Evolutionary conservation across 2,329 filamentous ascomycete genomes (phyloP).

Genomic region (Aspergillus chevalieri): DNA sequence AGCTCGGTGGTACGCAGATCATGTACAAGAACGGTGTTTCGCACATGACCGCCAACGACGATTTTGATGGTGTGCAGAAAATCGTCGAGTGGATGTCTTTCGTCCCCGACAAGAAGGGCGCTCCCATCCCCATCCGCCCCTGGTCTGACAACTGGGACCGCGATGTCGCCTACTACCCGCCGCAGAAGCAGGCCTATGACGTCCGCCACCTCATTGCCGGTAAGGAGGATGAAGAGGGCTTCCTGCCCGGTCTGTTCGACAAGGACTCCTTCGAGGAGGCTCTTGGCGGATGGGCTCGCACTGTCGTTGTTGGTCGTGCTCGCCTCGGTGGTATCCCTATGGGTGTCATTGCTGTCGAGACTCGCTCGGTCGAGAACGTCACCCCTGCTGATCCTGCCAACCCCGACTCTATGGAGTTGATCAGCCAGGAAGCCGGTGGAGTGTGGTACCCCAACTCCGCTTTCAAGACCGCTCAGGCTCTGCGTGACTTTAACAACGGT

Average conservation of each 20-base stretch:
- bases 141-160: constrained; percentile 86
- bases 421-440: constrained; percentile 90
- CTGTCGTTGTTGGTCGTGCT: constrained; percentile 92
- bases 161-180: constrained; percentile 74
- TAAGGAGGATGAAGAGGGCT: constrained; percentile 75
- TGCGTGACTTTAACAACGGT: constrained; percentile 98
- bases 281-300: constrained; percentile 93
- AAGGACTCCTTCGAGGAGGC: constrained; percentile 95
- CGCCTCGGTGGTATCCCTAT: constrained; percentile 95
- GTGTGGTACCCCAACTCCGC: constrained; percentile 99
- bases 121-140: constrained; percentile 85
- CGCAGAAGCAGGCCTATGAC: constrained; percentile 80
- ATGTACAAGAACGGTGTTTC: constrained; percentile 99
- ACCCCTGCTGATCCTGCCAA: constrained; percentile 96
- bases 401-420: constrained; percentile 94
- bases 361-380: constrained; percentile 91
- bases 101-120: constrained; percentile 90
- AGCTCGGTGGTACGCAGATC: constrained; percentile 99
- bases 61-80: constrained; percentile 95
- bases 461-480: constrained; percentile 98
- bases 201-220: constrained; percentile 90
- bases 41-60: constrained; percentile 95
- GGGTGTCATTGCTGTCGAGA: constrained; percentile 97
- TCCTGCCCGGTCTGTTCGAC: constrained; percentile 89
- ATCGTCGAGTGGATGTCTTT: constrained; percentile 98